These are phyloP conservation scores for Fusarium armeniacum DNA, from an alignment of 2,329 filamentous ascomycete genomes.

Conservation along the genomic window DNA sequence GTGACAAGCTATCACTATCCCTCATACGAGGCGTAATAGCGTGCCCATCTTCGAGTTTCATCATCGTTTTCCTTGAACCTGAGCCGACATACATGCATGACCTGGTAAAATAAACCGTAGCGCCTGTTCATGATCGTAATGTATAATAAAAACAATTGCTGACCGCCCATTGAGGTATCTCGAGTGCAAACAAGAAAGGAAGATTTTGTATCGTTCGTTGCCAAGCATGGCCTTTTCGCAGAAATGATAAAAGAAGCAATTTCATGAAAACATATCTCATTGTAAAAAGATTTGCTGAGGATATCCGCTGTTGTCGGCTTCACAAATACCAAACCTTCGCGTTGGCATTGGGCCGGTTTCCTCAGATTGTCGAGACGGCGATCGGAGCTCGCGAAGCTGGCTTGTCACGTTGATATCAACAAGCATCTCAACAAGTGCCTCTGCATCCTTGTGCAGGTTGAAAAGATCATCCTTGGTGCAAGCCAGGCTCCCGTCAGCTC, in stretches of 20 bases:
- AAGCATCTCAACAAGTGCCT: conserved; percentile 66
- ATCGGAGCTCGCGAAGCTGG: conserved; percentile 52
- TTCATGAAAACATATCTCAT: conserved; percentile 26
- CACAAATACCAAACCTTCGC: conserved; percentile 32
- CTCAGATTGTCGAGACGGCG: conserved; percentile 49
- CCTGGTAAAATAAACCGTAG: conserved; percentile 39
- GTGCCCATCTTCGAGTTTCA: conserved; percentile 39
- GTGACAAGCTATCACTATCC: conserved; percentile 37
- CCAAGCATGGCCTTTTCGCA: conserved; percentile 11
- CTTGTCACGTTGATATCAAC: conserved; percentile 63
- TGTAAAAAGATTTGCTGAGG: conserved; percentile 3
- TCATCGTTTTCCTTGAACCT: conserved; percentile 22
- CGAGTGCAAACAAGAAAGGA: conserved; percentile 40
- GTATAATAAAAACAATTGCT: conserved; percentile 40
- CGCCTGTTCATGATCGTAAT: conserved; percentile 50
- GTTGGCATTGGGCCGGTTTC: conserved; percentile 59
- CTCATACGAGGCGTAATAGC: conserved; percentile 26
- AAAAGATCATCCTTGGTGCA: conserved; percentile 60
- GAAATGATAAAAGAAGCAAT: conserved; percentile 23
- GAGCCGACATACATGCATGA: conserved; percentile 21
- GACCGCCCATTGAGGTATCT: conserved; percentile 51
- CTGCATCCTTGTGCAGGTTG: conserved; percentile 63
- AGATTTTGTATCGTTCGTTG: conserved; percentile 16
- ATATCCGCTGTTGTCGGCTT: background rate
- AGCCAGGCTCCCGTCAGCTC: conserved; percentile 54